Percentiles rank a stretch among this genome's conserved stretches.
Conservation (phyloP, 2,329 filamentous ascomycete species). For the Nannizziopsis arthrosporioides region DNA sequence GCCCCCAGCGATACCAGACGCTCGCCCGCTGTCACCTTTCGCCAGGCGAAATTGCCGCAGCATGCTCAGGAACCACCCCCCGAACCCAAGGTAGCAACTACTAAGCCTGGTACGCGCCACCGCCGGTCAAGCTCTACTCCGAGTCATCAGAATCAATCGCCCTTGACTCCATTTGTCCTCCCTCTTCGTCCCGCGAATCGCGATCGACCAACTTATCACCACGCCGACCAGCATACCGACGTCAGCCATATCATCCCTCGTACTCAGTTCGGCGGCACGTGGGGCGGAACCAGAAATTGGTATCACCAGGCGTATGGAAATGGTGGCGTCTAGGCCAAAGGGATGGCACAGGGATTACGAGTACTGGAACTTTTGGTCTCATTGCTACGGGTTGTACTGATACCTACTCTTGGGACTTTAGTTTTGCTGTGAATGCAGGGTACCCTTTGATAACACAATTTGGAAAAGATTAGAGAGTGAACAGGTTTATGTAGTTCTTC, state of each 20-base stretch:
- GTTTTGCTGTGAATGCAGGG: too few relatives aligned
- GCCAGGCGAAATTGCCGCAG: background rate
- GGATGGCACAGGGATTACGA: too few relatives aligned
- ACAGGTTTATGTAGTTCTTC: too few relatives aligned
- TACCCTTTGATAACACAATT: too few relatives aligned
- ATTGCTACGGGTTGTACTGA: too few relatives aligned
- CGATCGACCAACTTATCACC: background rate
- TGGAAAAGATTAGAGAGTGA: too few relatives aligned
- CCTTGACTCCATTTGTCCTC: background rate
- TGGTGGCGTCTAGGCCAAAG: background rate
- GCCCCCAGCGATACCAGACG: background rate
- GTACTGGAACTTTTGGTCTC: too few relatives aligned
- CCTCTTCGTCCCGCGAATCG: background rate
- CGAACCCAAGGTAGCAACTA: background rate
- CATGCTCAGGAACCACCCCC: background rate
- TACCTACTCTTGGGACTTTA: too few relatives aligned
- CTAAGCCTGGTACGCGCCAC: background rate
- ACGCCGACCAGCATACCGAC: background rate
- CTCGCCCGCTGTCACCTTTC: background rate
- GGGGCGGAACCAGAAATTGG: slow-evolving; percentile 14
- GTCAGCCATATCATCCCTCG: background rate
- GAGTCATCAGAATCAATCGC: background rate
- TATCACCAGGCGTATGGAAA: slow-evolving; percentile 11
- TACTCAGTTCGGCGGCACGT: background rate
- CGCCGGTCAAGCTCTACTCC: background rate